phyloP scores from a whole-genome alignment of 1,284 basidiomycete genomes.

The Puccinia polysora region DNA sequence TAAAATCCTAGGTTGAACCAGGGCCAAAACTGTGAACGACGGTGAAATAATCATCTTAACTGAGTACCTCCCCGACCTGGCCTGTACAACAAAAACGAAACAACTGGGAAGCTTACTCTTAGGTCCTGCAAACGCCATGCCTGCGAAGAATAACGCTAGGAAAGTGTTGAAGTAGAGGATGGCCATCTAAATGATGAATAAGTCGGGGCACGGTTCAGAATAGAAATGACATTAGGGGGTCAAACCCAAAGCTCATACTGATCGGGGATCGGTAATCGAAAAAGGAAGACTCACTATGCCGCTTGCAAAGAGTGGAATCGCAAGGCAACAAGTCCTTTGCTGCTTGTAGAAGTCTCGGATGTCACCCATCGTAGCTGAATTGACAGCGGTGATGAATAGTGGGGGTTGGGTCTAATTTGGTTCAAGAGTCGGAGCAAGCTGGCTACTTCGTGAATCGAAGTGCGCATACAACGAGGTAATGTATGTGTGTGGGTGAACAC shows the following conservation, averaged over 20 bases:
- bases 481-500: too few relatives aligned
- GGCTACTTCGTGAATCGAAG: too few relatives aligned
- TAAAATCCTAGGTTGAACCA: conserved; percentile 17
- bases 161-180: conserved; percentile 36
- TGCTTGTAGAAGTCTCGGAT: conserved; percentile 43
- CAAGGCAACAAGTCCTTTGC: conserved; percentile 28
- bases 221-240: background rate
- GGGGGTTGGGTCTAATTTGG: too few relatives aligned
- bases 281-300: conserved; percentile 15
- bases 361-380: too few relatives aligned
- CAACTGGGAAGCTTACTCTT: conserved; percentile 17
- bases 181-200: conserved; percentile 23
- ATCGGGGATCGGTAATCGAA: background rate
- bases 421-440: too few relatives aligned
- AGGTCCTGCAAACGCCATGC: conserved; percentile 34
- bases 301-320: conserved; percentile 25
- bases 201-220: too few relatives aligned
- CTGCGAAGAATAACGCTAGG: conserved; percentile 21
- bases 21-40: conserved; percentile 30
- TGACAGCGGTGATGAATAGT: too few relatives aligned
- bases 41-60: too few relatives aligned
- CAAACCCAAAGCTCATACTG: background rate
- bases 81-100: background rate
- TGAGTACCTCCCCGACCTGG: too few relatives aligned
- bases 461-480: too few relatives aligned